Conservation (phyloP, 768 basidiomycete species). For the Mycena pura region DNA sequence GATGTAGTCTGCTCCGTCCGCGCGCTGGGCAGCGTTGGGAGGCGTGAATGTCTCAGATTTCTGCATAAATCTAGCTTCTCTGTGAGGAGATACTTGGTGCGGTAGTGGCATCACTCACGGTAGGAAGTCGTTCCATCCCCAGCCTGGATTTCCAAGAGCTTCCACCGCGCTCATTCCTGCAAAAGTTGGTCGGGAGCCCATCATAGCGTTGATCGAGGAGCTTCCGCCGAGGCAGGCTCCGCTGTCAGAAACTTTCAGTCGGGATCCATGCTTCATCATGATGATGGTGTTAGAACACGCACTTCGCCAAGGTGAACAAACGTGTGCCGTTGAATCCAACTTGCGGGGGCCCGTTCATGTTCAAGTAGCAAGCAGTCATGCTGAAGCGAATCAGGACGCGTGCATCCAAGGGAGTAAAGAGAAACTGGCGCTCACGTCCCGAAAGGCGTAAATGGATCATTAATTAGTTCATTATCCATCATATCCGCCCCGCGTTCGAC, state of each 20-base stretch:
- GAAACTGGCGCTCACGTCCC: not conserved
- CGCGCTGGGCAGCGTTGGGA: conserved; percentile 17
- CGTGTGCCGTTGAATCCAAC: conserved; percentile 12
- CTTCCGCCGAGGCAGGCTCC: conserved; percentile 35
- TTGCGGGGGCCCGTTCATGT: conserved; percentile 13
- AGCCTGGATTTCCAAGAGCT: conserved; percentile 30
- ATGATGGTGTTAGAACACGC: not conserved
- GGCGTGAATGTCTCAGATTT: conserved; percentile 28
- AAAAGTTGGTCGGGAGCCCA: conserved; percentile 31
- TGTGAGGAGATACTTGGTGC: not conserved
- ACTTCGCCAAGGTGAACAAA: conserved; percentile 5
- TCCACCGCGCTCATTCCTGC: conserved; percentile 25
- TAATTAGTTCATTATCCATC: conserved; percentile 14
- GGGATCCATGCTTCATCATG: too few species aligned
- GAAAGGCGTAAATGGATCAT: conserved; percentile 20
- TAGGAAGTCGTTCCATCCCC: conserved; percentile 41
- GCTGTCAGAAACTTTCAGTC: not conserved
- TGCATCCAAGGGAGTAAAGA: not conserved
- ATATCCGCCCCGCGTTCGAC: conserved; percentile 39
- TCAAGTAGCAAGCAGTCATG: not conserved
- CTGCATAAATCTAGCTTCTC: conserved; percentile 20
- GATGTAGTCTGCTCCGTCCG: conserved; percentile 24
- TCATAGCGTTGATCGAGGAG: conserved; percentile 35
- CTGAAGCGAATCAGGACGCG: not conserved
- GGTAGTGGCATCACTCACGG: conserved; percentile 7